Base-by-base conservation (phyloP, 352 stramenopile genomes). In the Achlya hypogyna region DNA sequence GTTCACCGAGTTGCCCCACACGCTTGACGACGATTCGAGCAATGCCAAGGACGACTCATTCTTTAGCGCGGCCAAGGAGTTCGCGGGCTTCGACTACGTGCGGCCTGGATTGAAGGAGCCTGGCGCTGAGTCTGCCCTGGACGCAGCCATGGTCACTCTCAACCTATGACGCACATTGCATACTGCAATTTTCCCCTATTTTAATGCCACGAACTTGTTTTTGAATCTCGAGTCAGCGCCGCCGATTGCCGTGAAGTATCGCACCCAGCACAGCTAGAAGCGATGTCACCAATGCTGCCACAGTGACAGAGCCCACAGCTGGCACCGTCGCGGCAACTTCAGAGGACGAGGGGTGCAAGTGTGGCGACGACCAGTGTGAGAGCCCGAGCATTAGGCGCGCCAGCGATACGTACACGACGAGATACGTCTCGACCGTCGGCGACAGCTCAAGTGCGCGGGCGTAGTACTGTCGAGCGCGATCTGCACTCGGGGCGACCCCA, bases 61-160 rank as follows among this genome's bases (percentile, higher is more conserved):
- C 16, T 81, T 78, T 34, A 86, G 89, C 69, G 81, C 88, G 34
- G 79, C 80, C 3, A 67, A 56, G n/a, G 86, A 93, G 63, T 95
- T 95, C 73, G 80, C 80, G 4, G 86, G 86, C 16, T 95, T 87
- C 67, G 86, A 95, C 63, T 95, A 87, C 63, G 82, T 91, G 35
- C 79, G 84, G 1, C 75, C 74, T 16, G 63, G 47, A n/a, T 31
- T 69, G 47, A 25, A 32, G 52, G 62, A 29, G 60, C 22, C 64
- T 43, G 20, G 20, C 59, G 77, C 87, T 5, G 88, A 87, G 27
- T 76, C 78, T 0, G 78, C 88, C 49, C n/a, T 89, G 38, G 73
- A 79, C 9, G 51, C 72, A 0, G 78, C 86, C 35, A 72, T 75
- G 32, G 75, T 82, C 43, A 70, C 72, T 56, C 82, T 89, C 74